Conservation (phyloP, 2,329 filamentous ascomycete species). For the Dactylonectria estremocensis region DNA sequence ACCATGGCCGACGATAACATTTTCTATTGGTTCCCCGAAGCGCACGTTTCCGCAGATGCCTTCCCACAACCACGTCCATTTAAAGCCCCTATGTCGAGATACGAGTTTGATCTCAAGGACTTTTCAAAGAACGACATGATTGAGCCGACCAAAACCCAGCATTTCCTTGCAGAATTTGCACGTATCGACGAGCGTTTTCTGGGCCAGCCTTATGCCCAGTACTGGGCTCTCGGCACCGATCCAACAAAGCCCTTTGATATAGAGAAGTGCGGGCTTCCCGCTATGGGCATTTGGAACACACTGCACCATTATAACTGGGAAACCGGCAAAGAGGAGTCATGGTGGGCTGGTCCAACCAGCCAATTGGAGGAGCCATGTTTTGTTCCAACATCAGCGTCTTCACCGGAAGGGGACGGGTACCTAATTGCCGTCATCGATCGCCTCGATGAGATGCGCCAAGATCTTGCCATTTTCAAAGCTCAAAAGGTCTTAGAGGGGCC, state of each 20-base stretch:
- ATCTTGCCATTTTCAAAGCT: not conserved
- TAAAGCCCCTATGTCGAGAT: not conserved
- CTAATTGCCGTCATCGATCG: not conserved
- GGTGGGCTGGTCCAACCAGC: not conserved
- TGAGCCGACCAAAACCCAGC: not conserved
- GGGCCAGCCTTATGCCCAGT: not conserved
- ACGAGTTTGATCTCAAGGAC: not conserved
- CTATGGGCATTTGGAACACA: not conserved
- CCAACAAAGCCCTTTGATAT: not conserved
- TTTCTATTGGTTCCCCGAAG: slow-evolving; percentile 27
- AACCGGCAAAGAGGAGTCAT: not conserved
- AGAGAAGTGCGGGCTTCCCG: not conserved
- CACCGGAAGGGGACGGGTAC: not conserved
- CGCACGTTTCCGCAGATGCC: not conserved
- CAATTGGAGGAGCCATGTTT: not conserved
- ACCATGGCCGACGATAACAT: slow-evolving; percentile 27
- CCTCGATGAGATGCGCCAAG: not conserved
- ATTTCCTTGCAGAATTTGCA: not conserved
- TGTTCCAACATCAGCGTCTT: not conserved
- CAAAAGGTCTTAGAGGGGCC: not conserved
- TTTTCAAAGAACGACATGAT: not conserved
- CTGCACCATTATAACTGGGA: not conserved
- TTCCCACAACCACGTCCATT: not conserved
- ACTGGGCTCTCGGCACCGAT: not conserved
- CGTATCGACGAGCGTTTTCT: not conserved